phyloP scores from a whole-genome alignment of 192 early-diverging fungal species.

The Blastocladiella britannica region DNA sequence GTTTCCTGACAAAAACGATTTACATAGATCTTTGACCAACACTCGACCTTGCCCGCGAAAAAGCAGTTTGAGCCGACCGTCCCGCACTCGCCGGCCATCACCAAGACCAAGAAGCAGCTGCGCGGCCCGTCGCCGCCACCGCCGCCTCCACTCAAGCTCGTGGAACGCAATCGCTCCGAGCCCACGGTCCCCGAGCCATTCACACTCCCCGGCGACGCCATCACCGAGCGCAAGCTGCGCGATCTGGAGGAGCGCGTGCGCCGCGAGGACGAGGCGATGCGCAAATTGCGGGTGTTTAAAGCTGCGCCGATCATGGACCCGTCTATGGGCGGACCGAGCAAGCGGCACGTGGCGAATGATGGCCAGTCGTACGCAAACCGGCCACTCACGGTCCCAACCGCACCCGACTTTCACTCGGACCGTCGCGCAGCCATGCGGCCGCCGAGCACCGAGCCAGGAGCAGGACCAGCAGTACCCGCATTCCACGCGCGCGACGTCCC shows the following conservation, averaged over 20 bases:
- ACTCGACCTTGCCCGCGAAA: too few relatives aligned
- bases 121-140: not conserved
- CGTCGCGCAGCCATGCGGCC: too few relatives aligned
- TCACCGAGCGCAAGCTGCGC: constrained; percentile 24
- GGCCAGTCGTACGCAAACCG: too few relatives aligned
- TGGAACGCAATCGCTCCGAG: constrained; percentile 3
- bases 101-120: not conserved
- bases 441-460: too few relatives aligned
- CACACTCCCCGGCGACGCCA: constrained; percentile 37
- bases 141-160: not conserved
- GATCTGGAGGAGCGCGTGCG: constrained; percentile 26
- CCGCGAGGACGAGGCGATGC: constrained; percentile 20
- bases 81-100: not conserved
- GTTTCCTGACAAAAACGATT: not conserved
- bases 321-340: too few relatives aligned
- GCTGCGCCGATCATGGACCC: constrained; percentile 37
- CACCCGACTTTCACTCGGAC: too few relatives aligned
- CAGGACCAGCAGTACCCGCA: too few relatives aligned
- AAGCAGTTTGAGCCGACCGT: not conserved
- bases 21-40: not conserved
- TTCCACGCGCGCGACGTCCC: too few relatives aligned
- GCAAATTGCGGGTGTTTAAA: constrained; percentile 21
- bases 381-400: too few relatives aligned
- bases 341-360: too few relatives aligned
- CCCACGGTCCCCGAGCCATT: constrained; percentile 22